Conservation (phyloP, 768 basidiomycete species). For the Lactarius psammicola region DNA sequence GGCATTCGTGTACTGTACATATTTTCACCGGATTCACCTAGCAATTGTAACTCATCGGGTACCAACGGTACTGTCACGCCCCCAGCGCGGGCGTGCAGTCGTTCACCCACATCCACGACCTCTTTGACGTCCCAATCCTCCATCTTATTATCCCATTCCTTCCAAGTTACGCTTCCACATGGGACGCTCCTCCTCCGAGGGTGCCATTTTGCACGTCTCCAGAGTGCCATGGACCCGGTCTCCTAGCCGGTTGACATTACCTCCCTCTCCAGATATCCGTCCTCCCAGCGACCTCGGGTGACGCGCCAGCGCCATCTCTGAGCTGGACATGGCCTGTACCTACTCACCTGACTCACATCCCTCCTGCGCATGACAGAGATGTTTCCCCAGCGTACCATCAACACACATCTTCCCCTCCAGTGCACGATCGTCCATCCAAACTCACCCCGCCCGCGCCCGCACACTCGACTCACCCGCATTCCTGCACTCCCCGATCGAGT, state of each 20-base stretch:
- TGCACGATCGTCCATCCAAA: background rate
- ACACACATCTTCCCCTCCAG: background rate
- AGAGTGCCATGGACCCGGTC: constrained; percentile 10
- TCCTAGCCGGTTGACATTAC: constrained; percentile 25
- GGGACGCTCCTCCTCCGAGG: background rate
- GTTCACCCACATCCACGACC: no score
- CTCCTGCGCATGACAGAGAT: background rate
- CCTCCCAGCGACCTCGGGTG: constrained; percentile 29
- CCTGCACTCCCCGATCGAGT: background rate
- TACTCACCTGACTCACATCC: constrained; percentile 1
- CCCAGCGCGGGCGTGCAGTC: no score
- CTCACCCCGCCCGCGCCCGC: constrained; percentile 5
- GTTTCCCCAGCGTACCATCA: background rate
- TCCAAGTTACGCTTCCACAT: constrained; percentile 3
- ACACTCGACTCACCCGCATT: constrained; percentile 21
- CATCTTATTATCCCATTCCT: background rate
- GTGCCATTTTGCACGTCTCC: constrained; percentile 5
- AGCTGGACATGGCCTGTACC: background rate
- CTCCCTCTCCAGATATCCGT: constrained; percentile 29
- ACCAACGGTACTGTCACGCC: no score
- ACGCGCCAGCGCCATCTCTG: constrained; percentile 26
- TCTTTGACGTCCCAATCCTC: constrained; percentile 17
- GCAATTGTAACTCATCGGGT: no score
- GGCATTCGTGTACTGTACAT: no score
- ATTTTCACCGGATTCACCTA: no score